Conservation (phyloP, 2,329 filamentous ascomycete genomes). For the Thielaviopsis cerberus region DNA sequence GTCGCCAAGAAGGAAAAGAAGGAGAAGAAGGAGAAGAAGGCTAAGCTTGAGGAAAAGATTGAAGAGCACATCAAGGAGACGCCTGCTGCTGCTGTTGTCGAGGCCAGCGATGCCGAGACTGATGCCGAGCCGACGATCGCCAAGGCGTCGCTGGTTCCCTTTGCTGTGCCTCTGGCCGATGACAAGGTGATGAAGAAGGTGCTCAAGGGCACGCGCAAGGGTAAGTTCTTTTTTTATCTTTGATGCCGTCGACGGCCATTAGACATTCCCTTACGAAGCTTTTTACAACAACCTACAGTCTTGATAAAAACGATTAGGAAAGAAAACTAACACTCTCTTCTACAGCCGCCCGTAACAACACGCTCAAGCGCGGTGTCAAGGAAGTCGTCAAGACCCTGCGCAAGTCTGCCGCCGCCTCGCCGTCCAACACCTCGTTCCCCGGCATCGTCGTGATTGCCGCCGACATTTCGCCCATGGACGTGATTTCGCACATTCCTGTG, state of each 20-base stretch:
- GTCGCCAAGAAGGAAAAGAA: slow-evolving; percentile 44
- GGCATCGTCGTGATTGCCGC: slow-evolving; percentile 80
- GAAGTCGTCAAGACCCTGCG: slow-evolving; percentile 96
- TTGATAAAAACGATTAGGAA: background rate
- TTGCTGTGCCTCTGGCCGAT: slow-evolving; percentile 63
- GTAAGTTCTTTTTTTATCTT: slow-evolving; percentile 21
- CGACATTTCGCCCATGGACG: slow-evolving; percentile 96
- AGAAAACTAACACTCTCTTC: background rate
- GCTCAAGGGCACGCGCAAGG: slow-evolving; percentile 37
- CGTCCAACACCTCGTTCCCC: slow-evolving; percentile 43
- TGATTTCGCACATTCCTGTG: slow-evolving; percentile 93
- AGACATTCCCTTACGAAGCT: too few relatives aligned
- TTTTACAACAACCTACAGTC: too few relatives aligned
- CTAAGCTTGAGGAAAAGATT: slow-evolving; percentile 45
- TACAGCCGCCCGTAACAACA: slow-evolving; percentile 81
- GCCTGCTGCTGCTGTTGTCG: slow-evolving; percentile 24
- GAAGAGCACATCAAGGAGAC: slow-evolving; percentile 48
- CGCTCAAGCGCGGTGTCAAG: slow-evolving; percentile 93
- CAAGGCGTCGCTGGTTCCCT: slow-evolving; percentile 51
- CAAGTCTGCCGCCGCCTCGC: slow-evolving; percentile 61
- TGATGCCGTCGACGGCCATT: too few relatives aligned
- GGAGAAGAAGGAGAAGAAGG: slow-evolving; percentile 37
- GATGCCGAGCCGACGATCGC: slow-evolving; percentile 22
- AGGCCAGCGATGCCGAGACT: slow-evolving; percentile 25
- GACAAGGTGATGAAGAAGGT: slow-evolving; percentile 54